Evolutionary conservation across 148 eudicot species (phyloP), one percentile per base, ranked within the genome.

Genomic region (Camellia sinensis): DNA sequence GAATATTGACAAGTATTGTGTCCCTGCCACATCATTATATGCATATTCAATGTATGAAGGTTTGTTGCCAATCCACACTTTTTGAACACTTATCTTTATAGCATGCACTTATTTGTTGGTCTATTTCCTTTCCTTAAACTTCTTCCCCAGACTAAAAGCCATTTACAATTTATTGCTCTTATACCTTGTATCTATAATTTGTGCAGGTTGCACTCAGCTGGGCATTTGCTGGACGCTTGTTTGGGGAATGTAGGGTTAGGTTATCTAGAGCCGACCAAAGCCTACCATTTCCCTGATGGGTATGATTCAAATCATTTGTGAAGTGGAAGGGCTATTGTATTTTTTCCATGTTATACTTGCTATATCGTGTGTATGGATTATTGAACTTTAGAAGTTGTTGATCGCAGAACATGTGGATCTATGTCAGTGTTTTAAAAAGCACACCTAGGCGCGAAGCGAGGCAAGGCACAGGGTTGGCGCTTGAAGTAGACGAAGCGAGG

Each of bases 141-240:
- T 48, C 13, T 14, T 17, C 74, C 6, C 37, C 59, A 4, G 17
- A 21, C 41, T 37, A 21, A 17, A 29, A 73, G 6, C 62, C 21
- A 2, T 73, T 29, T 73, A 9, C 37, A 29, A 29, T 29, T 29
- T 29, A 29, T 29, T 29, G 37, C 37, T 29, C 37, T 29, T 29
- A 29, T 29, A 29, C 37, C 13, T 59, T 75, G 45, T 5, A 75
- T 52, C 53, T 74, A 17, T 72, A 46, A 18, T 63, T 63, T 29
- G n/a, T 74, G 62, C 89, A 94, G 97, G 91, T 81, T 94, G 77
- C 98, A 94, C 83, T 89, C 98, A 77, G 98, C 98, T 67, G 98
- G 98, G 72, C 98, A 94, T 86, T 84, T 94, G 85, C 85, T 94
- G 82, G 98, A 94, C 82, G 78, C 84, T 46, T 89, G 93, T 77